Evolutionary conservation across 352 stramenopile genomes (phyloP), one percentile per base, ranked within the genome.

Genomic region (Pythium insidiosum): DNA sequence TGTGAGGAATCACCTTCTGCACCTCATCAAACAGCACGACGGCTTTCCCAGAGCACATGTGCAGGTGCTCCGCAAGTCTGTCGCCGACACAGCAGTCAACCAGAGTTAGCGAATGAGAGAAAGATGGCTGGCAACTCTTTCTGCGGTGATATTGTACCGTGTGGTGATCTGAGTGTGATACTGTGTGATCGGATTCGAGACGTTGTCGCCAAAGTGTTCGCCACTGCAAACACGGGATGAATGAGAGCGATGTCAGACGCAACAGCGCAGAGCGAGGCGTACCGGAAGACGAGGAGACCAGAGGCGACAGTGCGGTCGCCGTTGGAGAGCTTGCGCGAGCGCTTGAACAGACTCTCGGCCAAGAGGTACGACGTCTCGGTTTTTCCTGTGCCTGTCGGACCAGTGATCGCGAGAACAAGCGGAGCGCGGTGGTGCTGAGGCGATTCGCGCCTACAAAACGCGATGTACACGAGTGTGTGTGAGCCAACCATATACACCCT

Each of bases 21-120:
- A 96, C 75, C 70, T 96, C 86, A 46, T 96, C 86, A 38, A 96
- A 94, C 23, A 96, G 62, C 20, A 96, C 76, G 9, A 96, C 72
- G 3, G 82, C 84, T 52, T 94, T 90, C 18, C 86, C 86, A 16
- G 65, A 84, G 56, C 84, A 95, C 25, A 73, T 54, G 19, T 78
- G 59, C 31, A 96, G 63, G 46, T 94, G 80, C 23, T 92, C 73
- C 11, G 31, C 26, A 6, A 42, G 40, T 47, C 15, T 28, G 26
- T 20, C n/a, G n/a, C n/a, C n/a, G n/a, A n/a, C n/a, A n/a, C n/a
- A n/a, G n/a, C n/a, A n/a, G n/a, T n/a, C n/a, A n/a, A n/a, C n/a
- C n/a, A n/a, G n/a, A n/a, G n/a, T n/a, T n/a, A n/a, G n/a, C n/a
- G n/a, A n/a, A n/a, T n/a, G n/a, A n/a, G n/a, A n/a, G n/a, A n/a